Base-by-base conservation (phyloP, 2,329 filamentous ascomycete genomes). In the Exophiala oligosperma region DNA sequence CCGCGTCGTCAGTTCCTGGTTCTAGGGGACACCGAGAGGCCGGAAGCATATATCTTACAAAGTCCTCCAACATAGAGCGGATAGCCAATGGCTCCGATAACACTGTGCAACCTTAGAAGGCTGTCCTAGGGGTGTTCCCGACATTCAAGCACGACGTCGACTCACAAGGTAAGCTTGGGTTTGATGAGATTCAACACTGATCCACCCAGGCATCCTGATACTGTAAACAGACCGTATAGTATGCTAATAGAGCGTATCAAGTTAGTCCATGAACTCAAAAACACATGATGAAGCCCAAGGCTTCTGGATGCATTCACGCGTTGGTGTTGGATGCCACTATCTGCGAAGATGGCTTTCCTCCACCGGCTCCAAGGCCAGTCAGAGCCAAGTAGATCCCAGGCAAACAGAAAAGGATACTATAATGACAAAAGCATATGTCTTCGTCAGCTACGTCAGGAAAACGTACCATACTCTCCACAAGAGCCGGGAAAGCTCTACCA, bases 291-390 rank as follows among this genome's bases (percentile, higher is more conserved):
- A 17, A 17, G 17, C 17, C 17, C 17, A 17, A 17, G 17, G 17
- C 17, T 17, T 17, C 17, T 17, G 17, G 17, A 17, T 17, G 17
- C 17, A 17, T 17, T 17, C 17, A 17, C 17, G 17, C 17, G 17
- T 17, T 17, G 17, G 17, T 17, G 17, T 17, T 17, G 17, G 17
- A 17, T 17, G 17, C 17, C 17, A 17, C 17, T 17, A 17, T 60
- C 56, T 52, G 47, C 3, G 63, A 57, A 5, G 49, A 52, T 11
- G 64, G 64, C 26, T 59, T 44, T 4, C 64, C 64, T 32, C 64
- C 64, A 24, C 64, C 64, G 28, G 64, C 64, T 2, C 64, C 64
- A 8, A 66, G 49, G 23, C 57, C 63, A 2, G 51, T 54, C 24
- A 59, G 23, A 38, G 56, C 56, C 23, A 51, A 21, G 32, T 59